Conservation (phyloP, 1,284 basidiomycete species). For the Coniophora puteana region DNA sequence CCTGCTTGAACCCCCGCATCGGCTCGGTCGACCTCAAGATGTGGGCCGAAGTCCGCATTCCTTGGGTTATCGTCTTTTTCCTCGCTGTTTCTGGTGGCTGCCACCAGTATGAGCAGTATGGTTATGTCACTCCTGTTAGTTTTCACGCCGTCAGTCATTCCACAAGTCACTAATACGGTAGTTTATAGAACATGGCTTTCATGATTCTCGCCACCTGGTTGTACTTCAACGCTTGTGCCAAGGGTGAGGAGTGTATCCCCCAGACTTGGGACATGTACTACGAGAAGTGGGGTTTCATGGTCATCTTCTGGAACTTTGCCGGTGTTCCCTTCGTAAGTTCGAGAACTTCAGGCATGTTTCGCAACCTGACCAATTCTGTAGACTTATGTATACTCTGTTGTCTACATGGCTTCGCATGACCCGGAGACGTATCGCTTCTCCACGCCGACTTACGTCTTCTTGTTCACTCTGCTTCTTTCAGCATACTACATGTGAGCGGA, state of each 20-base stretch:
- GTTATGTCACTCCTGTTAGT: slow-evolving; percentile 87
- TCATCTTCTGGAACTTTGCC: slow-evolving; percentile 98
- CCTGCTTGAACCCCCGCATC: slow-evolving; percentile 89
- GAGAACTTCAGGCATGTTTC: not conserved
- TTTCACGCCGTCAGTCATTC: not conserved
- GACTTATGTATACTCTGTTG: slow-evolving; percentile 96
- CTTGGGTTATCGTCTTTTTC: slow-evolving; percentile 96
- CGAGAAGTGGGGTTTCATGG: slow-evolving; percentile 95
- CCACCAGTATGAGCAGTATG: slow-evolving; percentile 93
- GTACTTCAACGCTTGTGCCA: slow-evolving; percentile 93
- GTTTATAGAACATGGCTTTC: slow-evolving; percentile 86
- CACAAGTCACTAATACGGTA: not conserved
- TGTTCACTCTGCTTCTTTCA: slow-evolving; percentile 74
- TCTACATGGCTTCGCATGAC: slow-evolving; percentile 97
- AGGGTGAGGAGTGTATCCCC: slow-evolving; percentile 96
- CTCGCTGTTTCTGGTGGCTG: slow-evolving; percentile 89
- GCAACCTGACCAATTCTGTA: slow-evolving; percentile 30
- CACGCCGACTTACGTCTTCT: slow-evolving; percentile 64
- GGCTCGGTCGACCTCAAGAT: slow-evolving; percentile 97
- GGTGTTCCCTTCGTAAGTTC: slow-evolving; percentile 79
- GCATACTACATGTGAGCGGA: slow-evolving; percentile 76
- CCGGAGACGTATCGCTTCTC: slow-evolving; percentile 88
- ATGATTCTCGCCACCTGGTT: slow-evolving; percentile 96
- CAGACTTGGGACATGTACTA: slow-evolving; percentile 99
- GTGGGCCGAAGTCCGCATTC: slow-evolving; percentile 98